A percentile compares a stretch with the other conserved stretches of the same genome.
phyloP scores from a whole-genome alignment of 495 filamentous ascomycete genomes.

The Thermothielavioides terrestris region DNA sequence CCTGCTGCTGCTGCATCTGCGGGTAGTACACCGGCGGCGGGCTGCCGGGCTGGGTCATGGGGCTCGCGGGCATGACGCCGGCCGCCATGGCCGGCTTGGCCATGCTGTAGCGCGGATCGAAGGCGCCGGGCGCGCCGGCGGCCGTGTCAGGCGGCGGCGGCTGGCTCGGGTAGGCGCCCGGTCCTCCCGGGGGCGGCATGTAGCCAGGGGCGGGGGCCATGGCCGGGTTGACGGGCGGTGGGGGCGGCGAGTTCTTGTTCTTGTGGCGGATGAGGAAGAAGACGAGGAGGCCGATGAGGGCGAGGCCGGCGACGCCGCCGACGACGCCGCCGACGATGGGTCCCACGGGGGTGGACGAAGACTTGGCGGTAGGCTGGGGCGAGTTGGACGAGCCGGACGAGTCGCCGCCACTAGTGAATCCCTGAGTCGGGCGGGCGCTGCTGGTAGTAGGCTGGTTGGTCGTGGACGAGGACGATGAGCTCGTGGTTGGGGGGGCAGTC shows the following conservation, averaged over 20 bases:
- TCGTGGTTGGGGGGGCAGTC: not conserved
- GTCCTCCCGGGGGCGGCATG: conserved; percentile 1
- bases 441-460: too few species aligned
- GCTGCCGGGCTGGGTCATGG: conserved; percentile 4
- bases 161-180: conserved; percentile 8
- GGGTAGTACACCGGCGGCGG: conserved; percentile 7
- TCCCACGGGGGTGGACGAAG: conserved; percentile 21
- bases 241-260: conserved; percentile 17
- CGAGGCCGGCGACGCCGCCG: conserved; percentile 34
- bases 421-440: too few species aligned
- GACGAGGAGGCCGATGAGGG: conserved; percentile 32
- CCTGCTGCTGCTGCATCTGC: not conserved
- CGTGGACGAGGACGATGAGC: not conserved
- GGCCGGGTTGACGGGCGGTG: not conserved
- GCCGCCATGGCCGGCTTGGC: conserved; percentile 4
- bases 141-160: conserved; percentile 1
- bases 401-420: too few species aligned
- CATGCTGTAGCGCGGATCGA: conserved; percentile 14
- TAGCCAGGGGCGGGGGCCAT: not conserved
- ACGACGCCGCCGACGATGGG: conserved; percentile 43
- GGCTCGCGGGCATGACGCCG: not conserved
- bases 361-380: not conserved
- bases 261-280: conserved; percentile 35
- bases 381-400: too few species aligned
- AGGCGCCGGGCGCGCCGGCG: not conserved